These are phyloP conservation scores for Zygoascus flipseniorum DNA, from an alignment of 805 yeast genomes.

Conservation along the genomic window DNA sequence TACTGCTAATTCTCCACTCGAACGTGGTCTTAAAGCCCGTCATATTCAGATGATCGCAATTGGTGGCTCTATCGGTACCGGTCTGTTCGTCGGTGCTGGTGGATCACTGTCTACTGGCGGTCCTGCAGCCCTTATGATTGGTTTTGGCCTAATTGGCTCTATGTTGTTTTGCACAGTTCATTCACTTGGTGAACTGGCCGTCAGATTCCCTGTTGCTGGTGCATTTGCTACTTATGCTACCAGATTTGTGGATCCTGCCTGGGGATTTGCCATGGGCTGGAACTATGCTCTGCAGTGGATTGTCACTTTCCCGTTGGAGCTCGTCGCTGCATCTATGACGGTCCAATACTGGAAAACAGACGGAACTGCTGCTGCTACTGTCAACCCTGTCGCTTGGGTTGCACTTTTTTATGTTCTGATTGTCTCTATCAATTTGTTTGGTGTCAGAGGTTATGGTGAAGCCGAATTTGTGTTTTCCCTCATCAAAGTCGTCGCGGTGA, in stretches of 20 bases:
- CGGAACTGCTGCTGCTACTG: slow-evolving; percentile 56
- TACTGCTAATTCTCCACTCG: slow-evolving; percentile 39
- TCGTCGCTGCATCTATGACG: slow-evolving; percentile 54
- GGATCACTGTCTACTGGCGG: slow-evolving; percentile 47
- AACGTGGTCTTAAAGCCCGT: slow-evolving; percentile 40
- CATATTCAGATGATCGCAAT: slow-evolving; percentile 69
- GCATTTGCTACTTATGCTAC: slow-evolving; percentile 53
- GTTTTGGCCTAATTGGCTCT: slow-evolving; percentile 52
- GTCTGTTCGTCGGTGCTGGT: slow-evolving; percentile 65
- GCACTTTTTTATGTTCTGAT: slow-evolving; percentile 46
- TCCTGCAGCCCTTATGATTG: slow-evolving; percentile 51
- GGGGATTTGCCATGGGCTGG: slow-evolving; percentile 70
- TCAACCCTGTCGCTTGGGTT: slow-evolving; percentile 52
- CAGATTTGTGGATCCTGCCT: slow-evolving; percentile 55
- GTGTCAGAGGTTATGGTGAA: slow-evolving; percentile 58
- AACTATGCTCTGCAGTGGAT: slow-evolving; percentile 60
- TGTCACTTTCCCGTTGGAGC: slow-evolving; percentile 56
- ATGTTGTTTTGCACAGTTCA: slow-evolving; percentile 57
- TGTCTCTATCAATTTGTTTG: slow-evolving; percentile 44
- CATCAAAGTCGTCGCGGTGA: slow-evolving; percentile 51
- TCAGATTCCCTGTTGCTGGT: slow-evolving; percentile 55
- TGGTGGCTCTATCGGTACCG: slow-evolving; percentile 71
- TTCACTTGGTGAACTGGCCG: slow-evolving; percentile 65
- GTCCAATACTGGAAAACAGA: slow-evolving; percentile 50
- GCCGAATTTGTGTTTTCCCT: slow-evolving; percentile 57